Evolutionary conservation across 805 yeast species (phyloP), one percentile per base, ranked within the genome.

Genomic region (Metschnikowia amazonensis): DNA sequence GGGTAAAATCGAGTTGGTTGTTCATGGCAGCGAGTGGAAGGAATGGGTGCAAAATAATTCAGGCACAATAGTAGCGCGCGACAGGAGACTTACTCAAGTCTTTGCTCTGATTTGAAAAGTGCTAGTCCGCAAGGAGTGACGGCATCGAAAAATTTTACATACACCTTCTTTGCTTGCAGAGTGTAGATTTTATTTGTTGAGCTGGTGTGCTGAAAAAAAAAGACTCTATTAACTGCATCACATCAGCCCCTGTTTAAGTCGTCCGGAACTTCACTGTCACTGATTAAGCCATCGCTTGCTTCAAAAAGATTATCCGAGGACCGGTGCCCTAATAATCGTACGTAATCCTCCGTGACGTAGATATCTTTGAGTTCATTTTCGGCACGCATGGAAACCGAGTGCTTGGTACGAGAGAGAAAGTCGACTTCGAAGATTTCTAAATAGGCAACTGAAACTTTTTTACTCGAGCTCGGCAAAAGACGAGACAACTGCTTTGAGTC

Each of bases 381-480:
- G 21, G 53, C 29, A 3, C 23, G 18, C 36, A 43, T 41, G 20
- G 53, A 51, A 28, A 66, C 58, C 10, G 27, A 16, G 36, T 59
- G 47, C 44, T 62, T 68, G 45, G 69, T 71, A 38, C 69, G 52
- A 42, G 60, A 63, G 36, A 66, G 67, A 16, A 69, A 49, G 1
- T 59, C 60, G 21, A 70, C 57, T 13, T 62, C 66, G 3, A 44
- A 25, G 2, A 70, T 55, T 33, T 67, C 66, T 16, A 70, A 44
- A n/a, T 61, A 55, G 0, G 60, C 55, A 2, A 63, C 34, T 38
- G 60, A 61, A 4, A 39, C 21, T 10, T 45, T 42, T 2, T 38
- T n/a, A 10, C 13, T 17, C 14, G 30, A 7, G 3, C 5, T n/a
- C 3, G 40, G 24, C 30, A 36, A 46, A 16, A 29, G 36, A 34